Base-by-base conservation (phyloP, 257 asterid species). In the Forsythia viridissima region DNA sequence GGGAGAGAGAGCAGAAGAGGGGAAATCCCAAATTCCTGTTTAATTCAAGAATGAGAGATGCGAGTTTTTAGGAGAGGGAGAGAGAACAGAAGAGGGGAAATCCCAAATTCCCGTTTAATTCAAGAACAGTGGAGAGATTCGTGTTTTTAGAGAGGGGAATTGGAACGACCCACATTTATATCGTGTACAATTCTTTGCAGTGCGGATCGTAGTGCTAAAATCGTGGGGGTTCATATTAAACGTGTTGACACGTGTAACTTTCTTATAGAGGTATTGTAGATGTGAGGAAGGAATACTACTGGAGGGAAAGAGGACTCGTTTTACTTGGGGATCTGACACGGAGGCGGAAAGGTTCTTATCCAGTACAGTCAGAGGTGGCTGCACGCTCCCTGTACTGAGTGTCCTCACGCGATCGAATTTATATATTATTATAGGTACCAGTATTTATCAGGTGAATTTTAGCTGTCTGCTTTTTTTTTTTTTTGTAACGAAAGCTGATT, bases 281-380 rank as follows among this genome's bases (percentile, higher is more conserved):
- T 6, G 8, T 13, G 5, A 3, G 20, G 38, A 71, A 39, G 7
- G 59, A 42, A 71, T 4, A 2, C 2, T 10, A 30, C 6, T 8
- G 76, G 40, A 72, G 66, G 55, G 42, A 21, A 13, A 44, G 24
- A 3, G 7, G 39, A 11, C 63, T 4, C 20, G 0, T 10, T 42
- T 34, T 20, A 2, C 20, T 70, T 30, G 34, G 6, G 59, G 75
- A 0, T 38, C 42, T 72, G 76, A 46, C 76, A 44, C 46, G 76
- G 76, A 46, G 13, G 44, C 40, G 11, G 76, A 44, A 46, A 44
- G 10, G 61, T 72, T 46, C 76, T 72, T 72, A 72, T 72, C 76
- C 76, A 46, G 76, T 44, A 30, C 12, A 24, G 76, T 24, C 6
- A 37, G 43, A 46, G 4, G 15, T 24, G 5, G n/a, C 5, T 8